A percentile compares a stretch with the other conserved stretches of the same genome.
Evolutionary conservation across 2,329 filamentous ascomycete species (phyloP).

Genomic region (Claviceps sorghi): DNA sequence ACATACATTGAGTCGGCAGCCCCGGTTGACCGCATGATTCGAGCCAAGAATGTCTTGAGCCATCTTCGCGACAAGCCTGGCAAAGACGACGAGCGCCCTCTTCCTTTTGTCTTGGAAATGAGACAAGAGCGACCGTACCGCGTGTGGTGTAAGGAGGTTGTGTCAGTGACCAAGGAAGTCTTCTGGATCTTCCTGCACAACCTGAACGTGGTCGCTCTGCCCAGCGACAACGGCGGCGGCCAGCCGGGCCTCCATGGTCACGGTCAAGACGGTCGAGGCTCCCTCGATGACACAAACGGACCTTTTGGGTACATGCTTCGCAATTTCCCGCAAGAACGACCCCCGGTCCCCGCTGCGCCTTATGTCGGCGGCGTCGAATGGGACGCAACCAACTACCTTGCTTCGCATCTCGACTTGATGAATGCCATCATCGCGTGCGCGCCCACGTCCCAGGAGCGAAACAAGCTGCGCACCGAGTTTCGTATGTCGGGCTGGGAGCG

Average conservation of each 20-base stretch:
- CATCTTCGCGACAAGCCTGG: conserved; percentile 71
- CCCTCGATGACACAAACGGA: conserved; percentile 15
- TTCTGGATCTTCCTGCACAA: conserved; percentile 99
- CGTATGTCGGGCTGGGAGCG: conserved; percentile 82
- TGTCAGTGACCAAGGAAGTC: conserved; percentile 89
- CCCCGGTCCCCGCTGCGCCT: conserved; percentile 83
- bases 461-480: conserved; percentile 61
- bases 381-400: conserved; percentile 95
- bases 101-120: conserved; percentile 84
- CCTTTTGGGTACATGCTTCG: conserved; percentile 47
- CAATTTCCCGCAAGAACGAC: conserved; percentile 72
- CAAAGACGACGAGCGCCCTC: conserved; percentile 58
- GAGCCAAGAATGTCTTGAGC: conserved; percentile 58
- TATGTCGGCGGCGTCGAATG: conserved; percentile 97
- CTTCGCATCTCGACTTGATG: conserved; percentile 79
- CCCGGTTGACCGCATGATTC: conserved; percentile 44
- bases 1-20: conserved; percentile 65
- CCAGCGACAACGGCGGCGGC: conserved; percentile 24
- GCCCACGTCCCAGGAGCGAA: conserved; percentile 54
- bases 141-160: conserved; percentile 85
- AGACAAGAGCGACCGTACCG: conserved; percentile 75
- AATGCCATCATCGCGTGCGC: conserved; percentile 81
- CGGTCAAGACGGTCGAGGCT: background rate
- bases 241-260: conserved; percentile 9
- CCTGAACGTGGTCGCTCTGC: conserved; percentile 67